Conservation (phyloP, 345 rosid genomes). For the Salix suchowensis region DNA sequence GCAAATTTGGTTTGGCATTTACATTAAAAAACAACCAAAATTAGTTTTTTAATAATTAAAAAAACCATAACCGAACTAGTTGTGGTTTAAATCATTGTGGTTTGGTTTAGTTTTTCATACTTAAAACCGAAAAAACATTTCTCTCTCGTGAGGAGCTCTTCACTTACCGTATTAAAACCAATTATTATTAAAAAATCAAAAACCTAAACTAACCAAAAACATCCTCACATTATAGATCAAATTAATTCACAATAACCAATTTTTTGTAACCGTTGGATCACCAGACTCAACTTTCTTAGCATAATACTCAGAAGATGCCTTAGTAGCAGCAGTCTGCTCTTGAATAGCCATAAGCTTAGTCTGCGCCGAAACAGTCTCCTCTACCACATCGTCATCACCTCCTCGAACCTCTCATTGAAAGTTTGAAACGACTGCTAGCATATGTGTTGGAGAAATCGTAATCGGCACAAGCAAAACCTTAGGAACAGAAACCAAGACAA, state of each 20-base stretch:
- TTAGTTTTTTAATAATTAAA: too few relatives aligned
- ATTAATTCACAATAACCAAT: background rate
- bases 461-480: conserved; percentile 41
- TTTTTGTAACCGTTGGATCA: conserved; percentile 27
- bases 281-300: conserved; percentile 65
- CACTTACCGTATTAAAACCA: too few relatives aligned
- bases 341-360: conserved; percentile 61
- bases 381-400: conserved; percentile 22
- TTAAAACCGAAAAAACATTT: too few relatives aligned
- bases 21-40: too few relatives aligned
- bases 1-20: too few relatives aligned
- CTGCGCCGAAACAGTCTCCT: conserved; percentile 40
- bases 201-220: background rate
- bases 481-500: conserved; percentile 79
- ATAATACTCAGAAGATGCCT: conserved; percentile 70
- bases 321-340: conserved; percentile 60
- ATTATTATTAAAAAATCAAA: too few relatives aligned
- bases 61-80: too few relatives aligned
- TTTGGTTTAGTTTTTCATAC: too few relatives aligned
- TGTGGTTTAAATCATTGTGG: too few relatives aligned
- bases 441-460: conserved; percentile 20
- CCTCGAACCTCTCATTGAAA: conserved; percentile 20
- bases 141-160: too few relatives aligned
- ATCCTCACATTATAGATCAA: background rate
- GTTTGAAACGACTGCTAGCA: background rate